Evolutionary conservation across 345 rosid genomes (phyloP), one percentile per base, ranked within the genome.

Genomic region (Syzygium aromaticum): DNA sequence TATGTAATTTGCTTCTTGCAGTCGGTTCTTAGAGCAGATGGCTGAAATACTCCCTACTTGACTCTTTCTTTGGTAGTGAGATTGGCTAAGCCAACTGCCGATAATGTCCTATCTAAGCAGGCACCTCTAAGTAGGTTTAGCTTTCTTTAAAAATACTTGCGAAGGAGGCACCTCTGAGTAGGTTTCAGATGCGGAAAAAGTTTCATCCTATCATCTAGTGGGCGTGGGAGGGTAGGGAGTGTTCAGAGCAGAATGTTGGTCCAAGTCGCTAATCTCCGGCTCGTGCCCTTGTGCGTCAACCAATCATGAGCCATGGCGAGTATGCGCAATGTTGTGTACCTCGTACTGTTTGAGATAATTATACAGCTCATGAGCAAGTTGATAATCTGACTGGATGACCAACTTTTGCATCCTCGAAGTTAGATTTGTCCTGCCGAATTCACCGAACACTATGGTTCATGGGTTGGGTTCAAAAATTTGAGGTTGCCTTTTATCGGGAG

Each of bases 51-150:
- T 77, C 54, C 56, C 19, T 56, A 7, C 28, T 28, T 87, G 53
- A 57, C 13, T 84, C 63, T 30, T 51, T 85, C 78, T 89, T 89
- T 91, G 90, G 92, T 95, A 95, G 99, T 91, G 83, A 91, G 95
- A 88, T 90, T 96, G 90, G 97, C 98, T 16, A 94, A 91, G 90
- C 86, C 94, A 91, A 91, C 90, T 1, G 92, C 87, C 22, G 98
- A 98, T 87, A 92, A 92, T 90, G 94, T 95, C 61, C 87, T 94
- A 54, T 88, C 86, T n/a, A n/a, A n/a, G n/a, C n/a, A n/a, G n/a
- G n/a, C n/a, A n/a, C n/a, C n/a, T n/a, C n/a, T n/a, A n/a, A n/a
- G n/a, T n/a, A 56, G 87, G 89, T 89, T 84, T 95, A 94, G 94
- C 61, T 84, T 49, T 54, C 59, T 3, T 52, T 12, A 28, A 73